A percentile compares a stretch with the other conserved stretches of the same genome.
Evolutionary conservation across 352 stramenopile species (phyloP).

Genomic region (Thraustochytrium striatum): DNA sequence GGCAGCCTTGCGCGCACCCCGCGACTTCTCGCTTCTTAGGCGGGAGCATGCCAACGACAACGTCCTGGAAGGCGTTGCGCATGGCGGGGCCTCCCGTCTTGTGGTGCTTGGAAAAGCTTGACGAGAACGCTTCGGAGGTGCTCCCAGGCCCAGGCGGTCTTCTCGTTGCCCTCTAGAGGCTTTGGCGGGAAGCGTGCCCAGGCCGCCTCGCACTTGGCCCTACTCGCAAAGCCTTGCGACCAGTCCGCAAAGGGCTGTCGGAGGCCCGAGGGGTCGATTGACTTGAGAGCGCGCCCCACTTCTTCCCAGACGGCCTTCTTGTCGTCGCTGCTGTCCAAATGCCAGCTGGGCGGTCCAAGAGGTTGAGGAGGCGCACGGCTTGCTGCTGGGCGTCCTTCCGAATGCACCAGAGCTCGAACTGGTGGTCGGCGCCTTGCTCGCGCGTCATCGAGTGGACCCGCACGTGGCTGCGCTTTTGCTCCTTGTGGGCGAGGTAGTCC

Average conservation of each 20-base stretch:
- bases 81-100: no score
- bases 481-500: neutral
- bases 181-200: neutral
- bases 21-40: neutral
- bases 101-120: slow-evolving; percentile 2
- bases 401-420: slow-evolving; percentile 21
- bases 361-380: neutral
- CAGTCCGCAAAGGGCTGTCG: neutral
- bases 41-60: neutral
- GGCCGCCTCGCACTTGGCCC: neutral
- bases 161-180: neutral
- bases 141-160: slow-evolving; percentile 1
- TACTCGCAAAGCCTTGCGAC: slow-evolving; percentile 12
- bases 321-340: neutral
- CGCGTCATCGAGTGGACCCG: neutral
- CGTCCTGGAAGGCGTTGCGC: neutral
- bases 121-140: slow-evolving; percentile 14
- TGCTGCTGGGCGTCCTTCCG: slow-evolving; percentile 6
- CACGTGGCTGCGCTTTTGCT: neutral
- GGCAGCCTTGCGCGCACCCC: neutral
- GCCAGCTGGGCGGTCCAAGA: neutral
- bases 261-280: slow-evolving; percentile 26
- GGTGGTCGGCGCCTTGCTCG: slow-evolving; percentile 29
- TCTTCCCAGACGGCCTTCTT: slow-evolving; percentile 2
- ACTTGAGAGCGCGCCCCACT: slow-evolving; percentile 1